Base-by-base conservation (phyloP, 2,329 filamentous ascomycete species). In the Ceratocystis alfenasii region DNA sequence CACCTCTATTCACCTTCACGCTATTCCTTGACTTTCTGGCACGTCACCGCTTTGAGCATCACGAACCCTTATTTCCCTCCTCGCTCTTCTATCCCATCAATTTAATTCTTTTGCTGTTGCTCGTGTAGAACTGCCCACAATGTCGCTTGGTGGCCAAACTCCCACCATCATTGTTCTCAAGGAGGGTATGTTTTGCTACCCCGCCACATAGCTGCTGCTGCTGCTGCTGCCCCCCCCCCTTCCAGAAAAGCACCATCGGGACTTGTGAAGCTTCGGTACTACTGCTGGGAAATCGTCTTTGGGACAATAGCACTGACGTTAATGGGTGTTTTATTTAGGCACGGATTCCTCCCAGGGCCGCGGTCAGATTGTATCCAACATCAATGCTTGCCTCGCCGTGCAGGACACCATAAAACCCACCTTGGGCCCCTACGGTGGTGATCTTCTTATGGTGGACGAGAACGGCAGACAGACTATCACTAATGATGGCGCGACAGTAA, bases 111-210 rank as follows among this genome's bases (percentile, higher is more conserved):
- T 33, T 7, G 30, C 1, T 44, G 46, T 46, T 62, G 46, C 60
- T 12, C 44, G 17, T 59, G 12, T 62, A 46, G 25, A 59, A 25
- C 50, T 65, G 59, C 63, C 70, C 74, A 81, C 73, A 71, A 96
- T 96, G 92, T 95, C 92, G 76, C 96, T 96, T 81, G 90, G 90
- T 80, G 92, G 92, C 76, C 93, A 96, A 79, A 94, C 93, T 75
- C 93, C 93, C 76, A 96, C 93, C 72, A 96, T 96, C 76, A 90
- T 97, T 78, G 92, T 97, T 81, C 85, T 97, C 75, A 95, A 94
- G 81, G 93, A 96, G 83, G 92, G 92, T 95, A 75, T 76, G 87
- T 66, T 48, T 48, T 82, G 75, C 72, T 74, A 74, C 75, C 74
- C 76, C 76, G 74, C 76, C 73, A 73, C 71, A 70, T 69, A 70